Conservation (phyloP, 2,329 filamentous ascomycete genomes). For the Xylaria sp. region DNA sequence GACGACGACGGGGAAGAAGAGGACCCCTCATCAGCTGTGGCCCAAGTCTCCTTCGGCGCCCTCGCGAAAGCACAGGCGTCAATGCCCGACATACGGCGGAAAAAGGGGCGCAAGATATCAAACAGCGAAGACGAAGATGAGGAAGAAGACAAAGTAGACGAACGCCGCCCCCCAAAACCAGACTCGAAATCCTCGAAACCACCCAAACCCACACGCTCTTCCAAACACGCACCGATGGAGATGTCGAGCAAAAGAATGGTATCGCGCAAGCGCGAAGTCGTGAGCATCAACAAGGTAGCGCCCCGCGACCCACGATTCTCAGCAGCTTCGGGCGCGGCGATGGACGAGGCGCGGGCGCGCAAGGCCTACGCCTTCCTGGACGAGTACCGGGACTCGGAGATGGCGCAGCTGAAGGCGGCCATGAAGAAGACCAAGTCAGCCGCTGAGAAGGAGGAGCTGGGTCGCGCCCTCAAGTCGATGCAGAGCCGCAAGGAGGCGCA, state of each 20-base stretch:
- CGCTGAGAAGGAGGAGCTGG: constrained; percentile 61
- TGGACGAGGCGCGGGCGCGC: constrained; percentile 64
- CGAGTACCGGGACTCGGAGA: constrained; percentile 84
- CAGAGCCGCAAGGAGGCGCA: constrained; percentile 77
- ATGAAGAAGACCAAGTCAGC: constrained; percentile 60
- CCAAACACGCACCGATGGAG: constrained; percentile 88
- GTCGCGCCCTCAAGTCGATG: constrained; percentile 77
- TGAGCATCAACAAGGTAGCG: constrained; percentile 59
- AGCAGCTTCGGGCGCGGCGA: constrained; percentile 55
- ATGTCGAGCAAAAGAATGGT: constrained; percentile 85
- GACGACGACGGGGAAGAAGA: constrained; percentile 46
- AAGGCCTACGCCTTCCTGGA: constrained; percentile 87
- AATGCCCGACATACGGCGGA: constrained; percentile 50
- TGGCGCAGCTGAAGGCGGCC: constrained; percentile 72
- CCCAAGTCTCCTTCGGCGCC: constrained; percentile 84
- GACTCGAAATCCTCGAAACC: constrained; percentile 30
- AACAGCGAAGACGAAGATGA: constrained; percentile 36
- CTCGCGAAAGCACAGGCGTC: constrained; percentile 83
- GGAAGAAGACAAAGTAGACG: constrained; percentile 38
- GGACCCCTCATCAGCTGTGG: constrained; percentile 51
- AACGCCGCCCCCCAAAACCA: constrained; percentile 42
- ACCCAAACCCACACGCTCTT: constrained; percentile 57
- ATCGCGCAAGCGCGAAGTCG: constrained; percentile 76
- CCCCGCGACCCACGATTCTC: constrained; percentile 90
- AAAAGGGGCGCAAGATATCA: constrained; percentile 35